A percentile compares a stretch with the other conserved stretches of the same genome.
These are phyloP conservation scores for Podosphaera xanthii DNA, from an alignment of 2,329 filamentous ascomycete species.

Conservation along the genomic window DNA sequence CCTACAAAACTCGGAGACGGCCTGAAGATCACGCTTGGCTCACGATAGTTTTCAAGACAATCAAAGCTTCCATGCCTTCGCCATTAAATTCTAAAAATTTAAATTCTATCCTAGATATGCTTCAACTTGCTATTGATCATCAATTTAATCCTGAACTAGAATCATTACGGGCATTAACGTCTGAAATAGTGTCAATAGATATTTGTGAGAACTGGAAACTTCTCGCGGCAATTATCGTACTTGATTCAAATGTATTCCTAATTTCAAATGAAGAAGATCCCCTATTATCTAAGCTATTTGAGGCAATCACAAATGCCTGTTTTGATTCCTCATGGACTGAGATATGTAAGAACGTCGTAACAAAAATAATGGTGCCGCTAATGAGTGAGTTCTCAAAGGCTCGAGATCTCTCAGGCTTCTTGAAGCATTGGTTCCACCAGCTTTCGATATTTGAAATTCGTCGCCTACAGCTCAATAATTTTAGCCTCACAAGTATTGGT, in stretches of 20 bases:
- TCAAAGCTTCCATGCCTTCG: conserved; percentile 10
- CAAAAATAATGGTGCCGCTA: conserved; percentile 19
- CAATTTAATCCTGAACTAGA: conserved; percentile 9
- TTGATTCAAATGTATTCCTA: conserved; percentile 24
- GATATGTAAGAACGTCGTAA: conserved; percentile 13
- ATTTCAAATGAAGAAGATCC: conserved; percentile 14
- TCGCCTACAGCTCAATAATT: conserved; percentile 4
- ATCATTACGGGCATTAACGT: conserved; percentile 16
- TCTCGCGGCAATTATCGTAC: conserved; percentile 20
- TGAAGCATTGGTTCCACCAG: conserved; percentile 18
- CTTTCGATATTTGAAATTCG: conserved; percentile 12
- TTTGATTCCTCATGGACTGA: conserved; percentile 7
- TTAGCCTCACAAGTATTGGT: conserved; percentile 5
- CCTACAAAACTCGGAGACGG: conserved; percentile 21
- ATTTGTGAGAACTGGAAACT: conserved; percentile 19
- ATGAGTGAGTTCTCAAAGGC: conserved; percentile 20
- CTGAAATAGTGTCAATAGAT: conserved; percentile 11
- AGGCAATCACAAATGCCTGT: conserved; percentile 13
- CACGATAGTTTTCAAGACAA: conserved; percentile 22
- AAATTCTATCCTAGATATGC: conserved; percentile 13
- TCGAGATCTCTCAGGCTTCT: conserved; percentile 20
- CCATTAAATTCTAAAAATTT: conserved; percentile 6
- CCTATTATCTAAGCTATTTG: conserved; percentile 15
- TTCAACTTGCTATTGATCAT: conserved; percentile 17
- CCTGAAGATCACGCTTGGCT: conserved; percentile 25